Evolutionary conservation across 305 asterid genomes (phyloP).

Genomic region (Fraxinus dipetala): DNA sequence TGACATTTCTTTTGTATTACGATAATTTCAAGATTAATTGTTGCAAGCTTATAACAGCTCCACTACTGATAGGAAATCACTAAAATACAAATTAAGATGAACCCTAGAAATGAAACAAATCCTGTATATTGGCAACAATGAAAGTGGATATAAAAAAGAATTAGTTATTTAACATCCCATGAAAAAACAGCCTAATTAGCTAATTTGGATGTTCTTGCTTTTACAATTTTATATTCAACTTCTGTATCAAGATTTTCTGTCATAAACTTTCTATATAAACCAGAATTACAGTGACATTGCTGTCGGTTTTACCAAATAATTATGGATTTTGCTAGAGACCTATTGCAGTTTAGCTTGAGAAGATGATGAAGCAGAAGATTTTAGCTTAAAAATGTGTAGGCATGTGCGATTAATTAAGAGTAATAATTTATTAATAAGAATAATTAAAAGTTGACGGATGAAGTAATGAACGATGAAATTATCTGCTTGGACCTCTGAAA

Average conservation of each 20-base stretch:
- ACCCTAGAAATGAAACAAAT: constrained; percentile 17
- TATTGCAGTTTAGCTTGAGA: background rate
- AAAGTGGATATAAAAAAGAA: constrained; percentile 30
- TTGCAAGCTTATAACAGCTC: constrained; percentile 43
- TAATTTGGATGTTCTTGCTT: constrained; percentile 5
- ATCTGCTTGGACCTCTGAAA: constrained; percentile 1
- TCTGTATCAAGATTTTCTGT: background rate
- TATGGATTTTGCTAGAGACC: background rate
- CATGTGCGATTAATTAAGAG: background rate
- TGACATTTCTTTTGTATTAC: constrained; percentile 24
- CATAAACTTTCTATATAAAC: background rate
- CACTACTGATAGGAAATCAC: constrained; percentile 23
- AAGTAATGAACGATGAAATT: background rate
- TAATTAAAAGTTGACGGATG: constrained; percentile 16
- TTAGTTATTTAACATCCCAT: constrained; percentile 35
- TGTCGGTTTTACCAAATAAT: background rate
- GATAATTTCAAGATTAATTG: constrained; percentile 20
- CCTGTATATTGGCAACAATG: constrained; percentile 29
- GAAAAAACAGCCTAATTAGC: constrained; percentile 11
- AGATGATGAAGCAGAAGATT: background rate
- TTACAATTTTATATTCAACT: background rate
- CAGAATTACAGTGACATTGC: background rate
- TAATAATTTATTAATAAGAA: background rate
- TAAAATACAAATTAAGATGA: constrained; percentile 30
- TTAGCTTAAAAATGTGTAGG: background rate